Evolutionary conservation across 2,329 filamentous ascomycete species (phyloP), one percentile per base, ranked within the genome.

Genomic region (Apiospora saccharicola): DNA sequence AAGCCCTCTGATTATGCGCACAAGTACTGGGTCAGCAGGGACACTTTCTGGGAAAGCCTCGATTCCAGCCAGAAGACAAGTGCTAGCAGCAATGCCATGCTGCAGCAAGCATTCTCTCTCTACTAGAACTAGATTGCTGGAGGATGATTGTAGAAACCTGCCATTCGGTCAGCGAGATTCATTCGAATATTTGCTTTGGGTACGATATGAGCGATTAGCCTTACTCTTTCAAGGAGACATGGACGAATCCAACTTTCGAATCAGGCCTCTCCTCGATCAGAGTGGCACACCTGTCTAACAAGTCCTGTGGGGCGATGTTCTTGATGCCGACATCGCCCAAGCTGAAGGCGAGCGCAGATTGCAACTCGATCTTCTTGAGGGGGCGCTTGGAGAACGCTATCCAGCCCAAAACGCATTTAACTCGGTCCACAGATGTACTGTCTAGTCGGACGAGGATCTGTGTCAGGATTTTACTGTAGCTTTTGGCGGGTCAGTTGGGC

Each of bases 311-410:
- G 0, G 74, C 76, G 3, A 79, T 67, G 3, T 72, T 46, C 0
- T 70, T 47, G 0, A 74, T 43, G 0, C 70, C 46, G 22, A 70
- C 47, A 12, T 77, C 61, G 7, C 72, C 74, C 0, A 69, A 34
- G 16, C 74, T 74, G 61, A 82, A 82, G 0, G 78, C 67, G 0
- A 83, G 68, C 0, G 82, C 83, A 1, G 81, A 84, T 14, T 76
- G 73, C 7, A 84, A 74, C 67, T 84, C 82, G 1, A 77, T 34
- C 46, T 75, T 80, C 46, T 74, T 75, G 0, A 84, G 74, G 0
- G 82, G 82, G 0, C 81, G 74, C 61, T 79, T 81, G 0, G 82
- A 72, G 68, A 81, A 84, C 0, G 82, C 80, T 19, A 84, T 78
- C 82, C 82, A 84, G 3, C 80, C 77, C 2, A 83, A 70, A 0